Conservation (phyloP, 108 stramenopile species). For the Fragilariopsis cylindrus region DNA sequence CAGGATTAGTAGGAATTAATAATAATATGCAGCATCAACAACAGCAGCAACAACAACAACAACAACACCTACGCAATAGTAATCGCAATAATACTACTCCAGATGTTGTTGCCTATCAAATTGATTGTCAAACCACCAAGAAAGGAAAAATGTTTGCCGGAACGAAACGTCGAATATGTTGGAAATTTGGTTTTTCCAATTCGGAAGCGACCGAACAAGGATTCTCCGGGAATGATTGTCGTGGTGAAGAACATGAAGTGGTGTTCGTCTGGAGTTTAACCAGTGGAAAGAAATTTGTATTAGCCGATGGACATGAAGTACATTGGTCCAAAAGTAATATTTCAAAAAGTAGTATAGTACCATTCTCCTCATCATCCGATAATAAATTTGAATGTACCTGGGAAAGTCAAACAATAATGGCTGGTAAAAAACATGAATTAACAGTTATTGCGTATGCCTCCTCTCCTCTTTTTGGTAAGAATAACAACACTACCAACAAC, state of each 20-base stretch:
- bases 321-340: conserved; percentile 44
- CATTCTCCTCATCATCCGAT: conserved; percentile 21
- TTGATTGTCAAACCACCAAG: conserved; percentile 30
- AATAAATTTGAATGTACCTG: conserved; percentile 55
- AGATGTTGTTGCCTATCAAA: conserved; percentile 11
- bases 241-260: conserved; percentile 88
- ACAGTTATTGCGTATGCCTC: conserved; percentile 60
- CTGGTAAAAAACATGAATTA: conserved; percentile 45
- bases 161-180: conserved; percentile 78
- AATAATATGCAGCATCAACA: too few relatives aligned
- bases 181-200: conserved; percentile 81
- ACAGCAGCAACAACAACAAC: too few relatives aligned
- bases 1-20: too few relatives aligned
- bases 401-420: conserved; percentile 29
- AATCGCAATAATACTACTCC: neutral
- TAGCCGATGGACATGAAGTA: conserved; percentile 68
- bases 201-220: conserved; percentile 49
- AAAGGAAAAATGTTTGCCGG: conserved; percentile 67
- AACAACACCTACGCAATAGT: too few relatives aligned
- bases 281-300: conserved; percentile 68
- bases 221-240: conserved; percentile 58
- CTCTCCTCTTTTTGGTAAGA: conserved; percentile 35
- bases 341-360: conserved; percentile 23
- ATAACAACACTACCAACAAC: conserved; percentile 2
- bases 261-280: conserved; percentile 74